phyloP scores from a whole-genome alignment of 1,139 yeast genomes.

The Keqinozyma sinolaborantium region DNA sequence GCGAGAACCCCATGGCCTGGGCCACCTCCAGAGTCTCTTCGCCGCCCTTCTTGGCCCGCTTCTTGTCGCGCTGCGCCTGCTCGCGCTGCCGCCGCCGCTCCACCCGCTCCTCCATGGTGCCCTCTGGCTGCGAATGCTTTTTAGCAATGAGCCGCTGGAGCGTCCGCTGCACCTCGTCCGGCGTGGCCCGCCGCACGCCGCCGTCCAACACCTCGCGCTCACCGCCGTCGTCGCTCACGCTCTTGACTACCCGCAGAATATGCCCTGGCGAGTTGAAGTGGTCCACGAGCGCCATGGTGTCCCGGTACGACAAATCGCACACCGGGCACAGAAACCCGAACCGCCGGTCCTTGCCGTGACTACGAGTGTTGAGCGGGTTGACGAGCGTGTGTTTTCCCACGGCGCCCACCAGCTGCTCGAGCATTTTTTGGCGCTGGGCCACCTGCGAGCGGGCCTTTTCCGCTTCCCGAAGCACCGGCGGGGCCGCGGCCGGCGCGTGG shows the following conservation, averaged over 20 bases:
- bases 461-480: slow-evolving; percentile 1
- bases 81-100: slow-evolving; percentile 40
- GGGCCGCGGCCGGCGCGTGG: slow-evolving; percentile 16
- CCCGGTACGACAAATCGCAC: slow-evolving; percentile 78
- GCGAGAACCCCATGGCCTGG: slow-evolving; percentile 58
- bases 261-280: slow-evolving; percentile 78
- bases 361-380: slow-evolving; percentile 16
- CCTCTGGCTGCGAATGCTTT: slow-evolving; percentile 16
- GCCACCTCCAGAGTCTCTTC: slow-evolving; percentile 23
- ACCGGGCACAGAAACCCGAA: slow-evolving; percentile 83
- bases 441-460: slow-evolving; percentile 22
- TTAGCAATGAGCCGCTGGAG: slow-evolving; percentile 27
- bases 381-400: slow-evolving; percentile 35
- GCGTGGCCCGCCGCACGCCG: slow-evolving; percentile 30
- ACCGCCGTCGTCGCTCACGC: slow-evolving; percentile 15
- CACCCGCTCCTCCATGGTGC: slow-evolving; percentile 39
- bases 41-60: slow-evolving; percentile 20
- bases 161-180: slow-evolving; percentile 28
- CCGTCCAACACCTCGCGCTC: slow-evolving; percentile 27
- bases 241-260: slow-evolving; percentile 20
- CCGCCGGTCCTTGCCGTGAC: slow-evolving; percentile 46
- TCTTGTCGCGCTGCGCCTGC: slow-evolving; percentile 18
- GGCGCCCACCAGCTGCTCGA: slow-evolving; percentile 29
- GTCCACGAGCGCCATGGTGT: slow-evolving; percentile 74
- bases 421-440: slow-evolving; percentile 27